A percentile compares a stretch with the other conserved stretches of the same genome.
Evolutionary conservation across 108 stramenopile genomes (phyloP).

Genomic region (Cyclotella baltica): DNA sequence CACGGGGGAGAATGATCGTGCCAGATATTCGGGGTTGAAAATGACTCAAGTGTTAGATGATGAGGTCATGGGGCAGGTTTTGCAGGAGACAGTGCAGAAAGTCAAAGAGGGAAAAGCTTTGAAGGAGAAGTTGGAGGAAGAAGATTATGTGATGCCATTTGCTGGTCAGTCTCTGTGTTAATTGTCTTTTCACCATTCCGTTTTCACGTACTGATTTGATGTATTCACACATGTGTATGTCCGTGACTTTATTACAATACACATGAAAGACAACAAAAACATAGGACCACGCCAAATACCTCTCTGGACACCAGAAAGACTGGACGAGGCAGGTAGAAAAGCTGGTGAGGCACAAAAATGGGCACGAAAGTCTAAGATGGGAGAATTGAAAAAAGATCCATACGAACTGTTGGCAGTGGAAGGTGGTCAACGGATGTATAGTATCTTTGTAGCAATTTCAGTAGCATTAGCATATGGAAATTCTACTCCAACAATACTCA

Average conservation of each 20-base stretch:
- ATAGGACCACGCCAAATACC: conserved; percentile 73
- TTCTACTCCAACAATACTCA: conserved; percentile 62
- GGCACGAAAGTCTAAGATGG: conserved; percentile 72
- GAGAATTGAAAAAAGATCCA: conserved; percentile 77
- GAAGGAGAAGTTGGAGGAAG: conserved; percentile 66
- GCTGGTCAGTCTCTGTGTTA: conserved; percentile 42
- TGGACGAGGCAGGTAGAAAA: conserved; percentile 76
- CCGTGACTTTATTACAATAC: background rate
- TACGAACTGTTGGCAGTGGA: conserved; percentile 63
- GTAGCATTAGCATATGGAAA: conserved; percentile 72
- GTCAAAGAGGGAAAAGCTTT: conserved; percentile 61
- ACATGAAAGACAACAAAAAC: conserved; percentile 71
- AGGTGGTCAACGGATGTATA: conserved; percentile 58
- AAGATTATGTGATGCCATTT: conserved; percentile 76
- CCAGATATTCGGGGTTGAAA: conserved; percentile 80
- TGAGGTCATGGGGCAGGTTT: conserved; percentile 71
- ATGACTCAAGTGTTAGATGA: conserved; percentile 77
- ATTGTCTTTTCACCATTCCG: background rate
- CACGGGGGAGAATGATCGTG: conserved; percentile 72
- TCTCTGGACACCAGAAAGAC: conserved; percentile 77
- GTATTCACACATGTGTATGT: background rate
- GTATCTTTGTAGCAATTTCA: conserved; percentile 54
- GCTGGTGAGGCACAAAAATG: conserved; percentile 70
- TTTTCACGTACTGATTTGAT: background rate
- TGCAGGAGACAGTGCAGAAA: conserved; percentile 63